Percentiles rank a stretch among this genome's conserved stretches.
These are phyloP conservation scores for Moricandia moricandioides DNA, from an alignment of 345 rosid species.

Conservation along the genomic window DNA sequence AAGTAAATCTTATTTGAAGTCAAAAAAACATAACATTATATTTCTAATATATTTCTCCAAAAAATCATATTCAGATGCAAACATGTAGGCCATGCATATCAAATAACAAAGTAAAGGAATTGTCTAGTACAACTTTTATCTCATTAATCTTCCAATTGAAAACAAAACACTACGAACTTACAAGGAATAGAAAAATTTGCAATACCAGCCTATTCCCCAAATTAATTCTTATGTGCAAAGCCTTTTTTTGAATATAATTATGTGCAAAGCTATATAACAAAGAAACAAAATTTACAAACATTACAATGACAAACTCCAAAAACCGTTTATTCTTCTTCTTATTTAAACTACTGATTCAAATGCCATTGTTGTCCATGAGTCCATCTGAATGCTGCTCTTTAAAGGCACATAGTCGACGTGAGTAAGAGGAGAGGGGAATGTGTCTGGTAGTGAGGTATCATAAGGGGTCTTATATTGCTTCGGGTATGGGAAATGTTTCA, in stretches of 20 bases:
- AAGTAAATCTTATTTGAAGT: background rate
- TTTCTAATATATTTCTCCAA: too few species aligned
- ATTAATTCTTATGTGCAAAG: slow-evolving; percentile 6
- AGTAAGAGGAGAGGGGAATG: too few species aligned
- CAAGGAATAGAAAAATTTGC: slow-evolving; percentile 21
- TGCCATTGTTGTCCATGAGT: background rate
- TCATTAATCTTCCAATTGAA: slow-evolving; percentile 11
- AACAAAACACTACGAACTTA: slow-evolving; percentile 10
- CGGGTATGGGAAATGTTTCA: too few species aligned
- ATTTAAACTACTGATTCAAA: too few species aligned
- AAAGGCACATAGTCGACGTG: too few species aligned
- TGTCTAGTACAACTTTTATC: slow-evolving; percentile 10
- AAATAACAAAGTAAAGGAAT: background rate
- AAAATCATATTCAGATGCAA: background rate
- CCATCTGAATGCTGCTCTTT: too few species aligned
- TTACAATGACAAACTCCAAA: slow-evolving; percentile 24
- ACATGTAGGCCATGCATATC: background rate
- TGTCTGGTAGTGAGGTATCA: too few species aligned
- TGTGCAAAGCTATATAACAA: slow-evolving; percentile 13
- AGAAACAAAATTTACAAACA: slow-evolving; percentile 20
- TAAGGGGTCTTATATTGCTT: too few species aligned
- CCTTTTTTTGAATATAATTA: too few species aligned
- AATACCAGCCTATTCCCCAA: slow-evolving; percentile 14
- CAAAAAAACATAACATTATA: too few species aligned
- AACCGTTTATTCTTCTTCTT: background rate